Conservation (phyloP, 352 stramenopile genomes). For the Aphanomyces cochlioides region DNA sequence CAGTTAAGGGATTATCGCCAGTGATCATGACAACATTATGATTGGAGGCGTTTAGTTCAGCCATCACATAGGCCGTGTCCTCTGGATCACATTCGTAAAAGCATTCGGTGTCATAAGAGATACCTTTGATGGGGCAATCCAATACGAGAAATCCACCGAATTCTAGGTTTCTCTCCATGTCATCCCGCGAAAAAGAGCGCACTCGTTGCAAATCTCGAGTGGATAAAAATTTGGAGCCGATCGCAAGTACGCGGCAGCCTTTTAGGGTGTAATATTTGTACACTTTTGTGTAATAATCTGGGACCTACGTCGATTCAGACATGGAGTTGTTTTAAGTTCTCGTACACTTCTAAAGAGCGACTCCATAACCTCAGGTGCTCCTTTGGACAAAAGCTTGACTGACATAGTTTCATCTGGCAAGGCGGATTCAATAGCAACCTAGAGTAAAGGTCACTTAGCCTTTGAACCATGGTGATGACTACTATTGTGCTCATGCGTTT, state of each 20-base stretch:
- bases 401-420: neutral
- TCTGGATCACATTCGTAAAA: slow-evolving; percentile 20
- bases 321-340: neutral
- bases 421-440: neutral
- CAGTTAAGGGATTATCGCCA: slow-evolving; percentile 91
- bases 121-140: slow-evolving; percentile 88
- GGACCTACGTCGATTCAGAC: slow-evolving; percentile 38
- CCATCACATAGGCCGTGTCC: slow-evolving; percentile 82
- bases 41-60: slow-evolving; percentile 66
- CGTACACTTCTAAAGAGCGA: slow-evolving; percentile 46
- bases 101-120: neutral
- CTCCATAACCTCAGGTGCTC: slow-evolving; percentile 89
- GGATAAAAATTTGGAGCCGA: slow-evolving; percentile 66
- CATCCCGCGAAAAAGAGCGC: slow-evolving; percentile 35
- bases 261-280: slow-evolving; percentile 47
- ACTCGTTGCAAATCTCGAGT: slow-evolving; percentile 35
- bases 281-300: slow-evolving; percentile 52
- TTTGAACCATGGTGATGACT: slow-evolving; percentile 36
- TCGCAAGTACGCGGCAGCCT: slow-evolving; percentile 76
- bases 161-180: slow-evolving; percentile 76
- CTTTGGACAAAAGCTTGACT: slow-evolving; percentile 81
- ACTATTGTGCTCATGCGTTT: slow-evolving; percentile 91
- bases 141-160: slow-evolving; percentile 93
- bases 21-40: slow-evolving; percentile 93
- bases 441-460: slow-evolving; percentile 38